phyloP scores from a whole-genome alignment of 2,329 filamentous ascomycete genomes.

The Exophiala dermatitidis region DNA sequence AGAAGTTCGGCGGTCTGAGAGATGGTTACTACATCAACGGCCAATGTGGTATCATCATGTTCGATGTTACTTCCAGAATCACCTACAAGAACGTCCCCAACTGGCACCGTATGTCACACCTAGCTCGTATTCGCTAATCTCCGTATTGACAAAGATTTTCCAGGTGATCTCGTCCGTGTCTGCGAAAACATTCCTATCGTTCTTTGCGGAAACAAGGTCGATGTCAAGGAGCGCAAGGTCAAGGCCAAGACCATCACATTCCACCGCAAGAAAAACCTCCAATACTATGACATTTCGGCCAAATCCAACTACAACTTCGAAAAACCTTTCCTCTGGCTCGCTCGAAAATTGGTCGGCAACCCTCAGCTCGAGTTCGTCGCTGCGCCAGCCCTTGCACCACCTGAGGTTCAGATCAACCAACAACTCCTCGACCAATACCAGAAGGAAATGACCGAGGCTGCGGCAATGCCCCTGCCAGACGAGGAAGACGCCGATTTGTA shows the following conservation, averaged over 20 bases:
- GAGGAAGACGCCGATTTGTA: constrained; percentile 71
- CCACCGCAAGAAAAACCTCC: constrained; percentile 99
- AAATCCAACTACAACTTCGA: constrained; percentile 99
- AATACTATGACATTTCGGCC: constrained; percentile 99
- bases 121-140: background rate
- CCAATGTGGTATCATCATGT: constrained; percentile 99
- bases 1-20: constrained; percentile 99
- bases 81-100: constrained; percentile 99
- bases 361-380: constrained; percentile 90
- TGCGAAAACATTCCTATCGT: constrained; percentile 99
- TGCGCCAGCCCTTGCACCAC: constrained; percentile 86
- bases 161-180: constrained; percentile 95
- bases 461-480: constrained; percentile 78
- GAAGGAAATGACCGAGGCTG: constrained; percentile 79
- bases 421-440: constrained; percentile 72
- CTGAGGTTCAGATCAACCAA: constrained; percentile 83
- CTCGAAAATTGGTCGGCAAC: constrained; percentile 96
- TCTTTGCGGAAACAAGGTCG: constrained; percentile 98
- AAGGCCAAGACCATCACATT: constrained; percentile 99
- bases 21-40: constrained; percentile 99
- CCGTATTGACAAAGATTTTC: constrained; percentile 12
- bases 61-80: constrained; percentile 97
- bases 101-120: constrained; percentile 83
- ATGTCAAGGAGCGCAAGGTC: constrained; percentile 99
- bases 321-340: constrained; percentile 99